A percentile compares a stretch with the other conserved stretches of the same genome.
These are phyloP conservation scores for Pestalotiopsis sp. DNA, from an alignment of 2,329 filamentous ascomycete species.

Conservation along the genomic window DNA sequence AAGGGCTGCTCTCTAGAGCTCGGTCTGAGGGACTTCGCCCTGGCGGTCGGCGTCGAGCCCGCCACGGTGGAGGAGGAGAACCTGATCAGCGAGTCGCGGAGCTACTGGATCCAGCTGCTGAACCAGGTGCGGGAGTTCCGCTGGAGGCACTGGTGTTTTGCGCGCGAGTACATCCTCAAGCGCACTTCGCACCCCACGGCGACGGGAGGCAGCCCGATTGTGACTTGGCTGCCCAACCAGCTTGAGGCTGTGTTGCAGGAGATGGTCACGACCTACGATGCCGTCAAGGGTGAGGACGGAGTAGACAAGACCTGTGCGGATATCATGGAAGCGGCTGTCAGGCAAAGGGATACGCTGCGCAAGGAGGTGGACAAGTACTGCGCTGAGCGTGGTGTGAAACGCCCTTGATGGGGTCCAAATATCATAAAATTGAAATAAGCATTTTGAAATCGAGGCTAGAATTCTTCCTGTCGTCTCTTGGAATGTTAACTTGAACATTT, in stretches of 20 bases:
- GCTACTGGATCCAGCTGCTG: constrained; percentile 66
- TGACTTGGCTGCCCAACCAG: constrained; percentile 85
- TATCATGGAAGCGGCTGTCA: constrained; percentile 68
- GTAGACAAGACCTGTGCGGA: constrained; percentile 52
- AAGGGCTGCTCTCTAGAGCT: constrained; percentile 49
- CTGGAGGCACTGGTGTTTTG: constrained; percentile 87
- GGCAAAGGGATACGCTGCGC: constrained; percentile 66
- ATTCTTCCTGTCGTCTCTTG: background rate
- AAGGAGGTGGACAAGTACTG: constrained; percentile 81
- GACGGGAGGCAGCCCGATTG: constrained; percentile 79
- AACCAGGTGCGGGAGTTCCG: constrained; percentile 81
- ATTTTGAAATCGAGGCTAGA: too few relatives aligned
- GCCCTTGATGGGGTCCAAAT: background rate
- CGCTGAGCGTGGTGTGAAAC: constrained; percentile 50
- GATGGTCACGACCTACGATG: constrained; percentile 63
- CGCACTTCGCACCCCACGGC: constrained; percentile 75
- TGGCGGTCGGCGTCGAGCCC: constrained; percentile 36
- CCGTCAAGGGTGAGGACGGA: constrained; percentile 42
- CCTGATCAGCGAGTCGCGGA: constrained; percentile 50
- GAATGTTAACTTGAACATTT: background rate
- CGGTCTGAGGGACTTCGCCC: constrained; percentile 61
- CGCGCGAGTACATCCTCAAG: constrained; percentile 82
- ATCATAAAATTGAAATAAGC: background rate
- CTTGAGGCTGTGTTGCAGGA: constrained; percentile 72
- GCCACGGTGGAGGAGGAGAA: constrained; percentile 23